Conservation (phyloP, 2,329 filamentous ascomycete species). For the Pestalotiopsis fici region DNA sequence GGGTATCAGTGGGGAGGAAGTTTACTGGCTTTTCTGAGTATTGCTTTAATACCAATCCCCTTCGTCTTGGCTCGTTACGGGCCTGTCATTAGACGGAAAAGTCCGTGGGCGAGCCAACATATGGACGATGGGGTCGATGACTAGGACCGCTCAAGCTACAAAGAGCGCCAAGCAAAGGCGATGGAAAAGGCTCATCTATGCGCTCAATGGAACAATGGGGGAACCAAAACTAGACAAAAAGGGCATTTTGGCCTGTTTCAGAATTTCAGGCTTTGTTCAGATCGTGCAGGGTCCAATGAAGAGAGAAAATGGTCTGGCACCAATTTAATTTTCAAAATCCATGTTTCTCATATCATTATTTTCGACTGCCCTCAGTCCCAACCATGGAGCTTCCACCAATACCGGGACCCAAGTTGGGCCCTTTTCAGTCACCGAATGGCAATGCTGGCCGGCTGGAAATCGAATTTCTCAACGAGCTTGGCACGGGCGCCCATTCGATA, state of each 20-base stretch:
- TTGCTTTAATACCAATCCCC: slow-evolving; percentile 34
- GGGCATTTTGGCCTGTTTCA: too few species aligned
- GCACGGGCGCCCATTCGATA: not conserved
- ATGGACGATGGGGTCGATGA: slow-evolving; percentile 15
- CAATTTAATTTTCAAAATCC: too few species aligned
- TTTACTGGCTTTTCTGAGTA: slow-evolving; percentile 32
- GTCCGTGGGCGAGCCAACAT: slow-evolving; percentile 26
- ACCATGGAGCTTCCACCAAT: not conserved
- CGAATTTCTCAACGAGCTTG: not conserved
- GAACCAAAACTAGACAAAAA: too few species aligned
- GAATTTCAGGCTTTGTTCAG: too few species aligned
- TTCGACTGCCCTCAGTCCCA: not conserved
- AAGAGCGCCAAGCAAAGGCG: not conserved
- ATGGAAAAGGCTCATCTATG: not conserved
- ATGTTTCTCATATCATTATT: too few species aligned
- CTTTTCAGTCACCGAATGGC: not conserved
- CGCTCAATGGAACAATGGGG: too few species aligned
- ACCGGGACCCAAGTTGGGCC: not conserved
- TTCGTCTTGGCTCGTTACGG: slow-evolving; percentile 27
- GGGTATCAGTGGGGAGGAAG: slow-evolving; percentile 37
- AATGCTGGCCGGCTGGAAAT: not conserved
- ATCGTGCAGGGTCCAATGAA: too few species aligned
- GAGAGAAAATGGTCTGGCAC: too few species aligned
- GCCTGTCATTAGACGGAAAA: slow-evolving; percentile 21
- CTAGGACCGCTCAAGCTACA: not conserved